These are phyloP conservation scores for Paratinospora sagittata DNA, from an alignment of 164 flowering plant genomes.

Conservation along the genomic window DNA sequence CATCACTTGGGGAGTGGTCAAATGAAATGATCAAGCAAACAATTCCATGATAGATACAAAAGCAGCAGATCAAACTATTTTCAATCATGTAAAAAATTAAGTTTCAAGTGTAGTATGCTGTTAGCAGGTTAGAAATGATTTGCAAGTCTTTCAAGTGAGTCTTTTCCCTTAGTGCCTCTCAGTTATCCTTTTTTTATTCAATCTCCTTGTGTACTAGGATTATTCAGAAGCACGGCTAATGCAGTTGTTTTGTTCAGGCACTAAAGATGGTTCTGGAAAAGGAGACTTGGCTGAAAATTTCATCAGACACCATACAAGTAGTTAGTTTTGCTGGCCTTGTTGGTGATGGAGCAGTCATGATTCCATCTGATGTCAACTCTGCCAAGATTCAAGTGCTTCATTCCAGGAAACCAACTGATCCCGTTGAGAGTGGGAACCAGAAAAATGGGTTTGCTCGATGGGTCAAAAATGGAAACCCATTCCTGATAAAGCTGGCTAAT, in stretches of 20 bases:
- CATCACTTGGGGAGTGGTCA: neutral
- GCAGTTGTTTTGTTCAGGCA: slow-evolving; percentile 47
- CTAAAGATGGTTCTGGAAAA: slow-evolving; percentile 91
- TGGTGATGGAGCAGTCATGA: slow-evolving; percentile 90
- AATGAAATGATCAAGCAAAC: neutral
- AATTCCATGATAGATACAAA: neutral
- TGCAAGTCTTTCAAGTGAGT: neutral
- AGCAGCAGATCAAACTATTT: too few relatives aligned
- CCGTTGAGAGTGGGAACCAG: slow-evolving; percentile 29
- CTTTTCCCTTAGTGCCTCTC: neutral
- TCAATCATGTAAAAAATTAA: neutral
- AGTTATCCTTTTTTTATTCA: neutral
- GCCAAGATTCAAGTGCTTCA: slow-evolving; percentile 27
- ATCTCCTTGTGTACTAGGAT: neutral
- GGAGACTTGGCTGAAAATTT: slow-evolving; percentile 77
- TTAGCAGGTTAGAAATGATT: neutral
- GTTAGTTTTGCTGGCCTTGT: slow-evolving; percentile 88
- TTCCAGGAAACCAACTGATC: slow-evolving; percentile 33
- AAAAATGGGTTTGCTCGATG: slow-evolving; percentile 67
- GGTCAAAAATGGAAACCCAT: slow-evolving; percentile 71
- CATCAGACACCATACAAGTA: slow-evolving; percentile 66
- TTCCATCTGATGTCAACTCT: slow-evolving; percentile 38
- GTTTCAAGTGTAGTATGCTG: neutral
- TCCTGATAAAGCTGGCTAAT: slow-evolving; percentile 35
- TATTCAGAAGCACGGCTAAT: slow-evolving; percentile 7